These are phyloP conservation scores for Boletus pseudo-olivaceus DNA, from an alignment of 768 basidiomycete species.

Conservation along the genomic window DNA sequence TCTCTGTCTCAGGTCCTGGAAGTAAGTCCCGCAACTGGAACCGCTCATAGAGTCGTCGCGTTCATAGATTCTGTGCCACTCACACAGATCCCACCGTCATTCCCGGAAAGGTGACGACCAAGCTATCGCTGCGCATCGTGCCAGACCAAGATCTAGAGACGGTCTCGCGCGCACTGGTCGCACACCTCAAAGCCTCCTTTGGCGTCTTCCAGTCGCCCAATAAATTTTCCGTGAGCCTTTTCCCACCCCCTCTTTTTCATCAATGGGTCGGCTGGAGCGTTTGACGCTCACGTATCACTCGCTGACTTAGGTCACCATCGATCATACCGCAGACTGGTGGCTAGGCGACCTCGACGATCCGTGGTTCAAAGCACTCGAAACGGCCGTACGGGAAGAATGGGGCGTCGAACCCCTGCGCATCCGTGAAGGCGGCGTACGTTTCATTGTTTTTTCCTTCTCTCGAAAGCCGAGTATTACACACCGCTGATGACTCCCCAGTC, in stretches of 20 bases:
- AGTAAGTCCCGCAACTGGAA: conserved; percentile 42
- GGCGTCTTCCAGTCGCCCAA: conserved; percentile 62
- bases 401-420: conserved; percentile 80
- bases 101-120: conserved; percentile 76
- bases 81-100: conserved; percentile 80
- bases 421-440: conserved; percentile 85
- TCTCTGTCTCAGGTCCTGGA: conserved; percentile 77
- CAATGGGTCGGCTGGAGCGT: not conserved
- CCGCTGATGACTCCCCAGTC: conserved; percentile 46
- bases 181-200: conserved; percentile 60
- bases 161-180: conserved; percentile 58
- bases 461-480: not conserved
- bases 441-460: not conserved
- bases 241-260: not conserved
- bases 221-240: conserved; percentile 51
- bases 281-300: not conserved
- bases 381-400: conserved; percentile 85
- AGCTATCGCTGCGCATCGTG: conserved; percentile 88
- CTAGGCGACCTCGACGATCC: conserved; percentile 79
- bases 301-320: conserved; percentile 59
- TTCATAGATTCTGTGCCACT: not conserved
- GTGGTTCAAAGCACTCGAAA: conserved; percentile 85
- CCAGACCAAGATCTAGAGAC: conserved; percentile 84
- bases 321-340: conserved; percentile 95
- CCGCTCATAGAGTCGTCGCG: not conserved